Percentiles rank a stretch among this genome's conserved stretches.
These are phyloP conservation scores for Yamadazyma trypodendri DNA, from an alignment of 1,139 yeast species.

Conservation along the genomic window DNA sequence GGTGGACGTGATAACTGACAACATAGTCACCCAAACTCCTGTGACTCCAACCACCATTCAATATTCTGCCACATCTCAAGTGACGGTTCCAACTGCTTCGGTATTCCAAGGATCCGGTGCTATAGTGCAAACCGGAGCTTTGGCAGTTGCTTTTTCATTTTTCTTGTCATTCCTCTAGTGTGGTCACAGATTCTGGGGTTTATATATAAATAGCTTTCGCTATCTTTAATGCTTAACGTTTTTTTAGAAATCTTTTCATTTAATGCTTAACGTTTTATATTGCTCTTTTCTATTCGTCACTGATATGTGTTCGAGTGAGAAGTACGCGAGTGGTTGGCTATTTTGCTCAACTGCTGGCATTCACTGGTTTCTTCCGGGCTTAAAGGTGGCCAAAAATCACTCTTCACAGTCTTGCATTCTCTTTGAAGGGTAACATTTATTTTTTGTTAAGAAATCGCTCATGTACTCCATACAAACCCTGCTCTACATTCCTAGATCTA, in stretches of 20 bases:
- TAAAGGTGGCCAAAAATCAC: too few species aligned
- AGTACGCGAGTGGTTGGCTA: too few species aligned
- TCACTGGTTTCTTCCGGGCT: too few species aligned
- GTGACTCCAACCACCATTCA: conserved; percentile 11
- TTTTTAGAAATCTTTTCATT: too few species aligned
- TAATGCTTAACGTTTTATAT: too few species aligned
- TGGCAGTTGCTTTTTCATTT: conserved; percentile 19
- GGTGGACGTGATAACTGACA: conserved; percentile 31
- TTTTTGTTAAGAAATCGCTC: too few species aligned
- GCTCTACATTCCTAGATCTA: not conserved
- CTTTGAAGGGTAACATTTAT: too few species aligned
- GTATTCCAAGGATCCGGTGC: conserved; percentile 23
- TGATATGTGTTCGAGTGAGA: too few species aligned
- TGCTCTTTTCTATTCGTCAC: too few species aligned
- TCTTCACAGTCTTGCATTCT: too few species aligned
- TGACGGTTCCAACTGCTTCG: conserved; percentile 9
- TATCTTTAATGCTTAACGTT: not conserved
- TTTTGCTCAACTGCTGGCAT: too few species aligned
- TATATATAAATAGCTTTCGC: conserved; percentile 6
- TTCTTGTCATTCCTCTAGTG: conserved; percentile 15
- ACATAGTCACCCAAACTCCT: conserved; percentile 30
- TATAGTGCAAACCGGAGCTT: conserved; percentile 18
- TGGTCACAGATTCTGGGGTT: not conserved
- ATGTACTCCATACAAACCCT: too few species aligned
- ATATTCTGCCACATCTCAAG: conserved; percentile 5